Percentiles rank a stretch among this genome's conserved stretches.
Evolutionary conservation across 164 flowering plant species (phyloP).

Genomic region (Tetracentron sinense): DNA sequence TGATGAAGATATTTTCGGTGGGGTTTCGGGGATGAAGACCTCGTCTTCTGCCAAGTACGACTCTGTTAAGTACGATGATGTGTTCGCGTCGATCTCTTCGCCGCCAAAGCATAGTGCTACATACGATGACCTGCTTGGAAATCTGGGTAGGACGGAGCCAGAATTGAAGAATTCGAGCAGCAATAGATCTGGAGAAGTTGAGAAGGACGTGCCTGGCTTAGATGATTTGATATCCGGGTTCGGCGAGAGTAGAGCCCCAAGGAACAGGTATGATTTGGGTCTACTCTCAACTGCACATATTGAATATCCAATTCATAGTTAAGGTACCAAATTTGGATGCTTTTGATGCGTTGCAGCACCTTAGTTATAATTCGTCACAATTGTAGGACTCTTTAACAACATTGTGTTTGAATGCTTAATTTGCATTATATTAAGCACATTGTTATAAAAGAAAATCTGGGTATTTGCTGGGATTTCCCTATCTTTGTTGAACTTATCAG

Average conservation of each 20-base stretch:
- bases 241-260: conserved; percentile 31
- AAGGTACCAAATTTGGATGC: neutral
- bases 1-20: conserved; percentile 62
- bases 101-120: conserved; percentile 23
- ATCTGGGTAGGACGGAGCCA: conserved; percentile 29
- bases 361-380: too few relatives aligned
- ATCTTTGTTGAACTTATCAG: too few relatives aligned
- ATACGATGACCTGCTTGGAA: conserved; percentile 59
- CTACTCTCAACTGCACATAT: neutral
- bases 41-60: too few relatives aligned
- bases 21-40: conserved; percentile 53
- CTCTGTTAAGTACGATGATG: conserved; percentile 42
- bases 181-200: conserved; percentile 16
- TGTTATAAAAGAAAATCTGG: too few relatives aligned
- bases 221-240: conserved; percentile 61
- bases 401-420: neutral
- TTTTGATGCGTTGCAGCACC: too few relatives aligned
- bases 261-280: conserved; percentile 31
- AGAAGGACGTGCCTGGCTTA: conserved; percentile 30
- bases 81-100: conserved; percentile 37
- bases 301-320: neutral
- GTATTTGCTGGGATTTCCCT: too few relatives aligned
- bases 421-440: too few relatives aligned
- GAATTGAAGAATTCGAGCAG: conserved; percentile 22
- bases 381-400: too few relatives aligned